phyloP scores from a whole-genome alignment of 225 moss, liverwort and hornwort species.

The Bryum argenteum region DNA sequence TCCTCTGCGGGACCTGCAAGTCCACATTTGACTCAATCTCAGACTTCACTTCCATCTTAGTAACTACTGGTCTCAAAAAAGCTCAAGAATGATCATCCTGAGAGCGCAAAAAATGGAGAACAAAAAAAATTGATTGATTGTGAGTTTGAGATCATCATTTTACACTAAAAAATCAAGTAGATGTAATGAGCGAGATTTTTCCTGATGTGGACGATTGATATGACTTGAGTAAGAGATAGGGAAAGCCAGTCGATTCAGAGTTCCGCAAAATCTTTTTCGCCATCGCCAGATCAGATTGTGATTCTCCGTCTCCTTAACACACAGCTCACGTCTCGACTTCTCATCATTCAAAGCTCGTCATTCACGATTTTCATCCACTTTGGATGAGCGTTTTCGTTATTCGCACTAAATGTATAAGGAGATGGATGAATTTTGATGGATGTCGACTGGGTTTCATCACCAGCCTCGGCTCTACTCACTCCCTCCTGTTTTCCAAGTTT shows the following conservation, averaged over 20 bases:
- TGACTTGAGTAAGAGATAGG: neutral
- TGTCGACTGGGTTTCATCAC: slow-evolving; percentile 5
- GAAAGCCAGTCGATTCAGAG: slow-evolving; percentile 1
- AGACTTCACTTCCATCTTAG: slow-evolving; percentile 10
- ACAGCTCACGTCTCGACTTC: too few relatives aligned
- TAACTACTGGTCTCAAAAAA: neutral
- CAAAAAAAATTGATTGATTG: neutral
- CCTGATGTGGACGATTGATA: neutral
- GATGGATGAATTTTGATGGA: neutral
- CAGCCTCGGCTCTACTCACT: neutral
- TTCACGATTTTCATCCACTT: too few relatives aligned
- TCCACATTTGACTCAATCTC: neutral
- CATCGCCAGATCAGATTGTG: too few relatives aligned
- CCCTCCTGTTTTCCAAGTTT: neutral
- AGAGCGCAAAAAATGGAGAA: neutral
- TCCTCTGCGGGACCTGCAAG: neutral
- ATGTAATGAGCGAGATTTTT: neutral
- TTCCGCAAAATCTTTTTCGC: neutral
- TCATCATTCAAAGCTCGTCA: too few relatives aligned
- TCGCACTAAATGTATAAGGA: too few relatives aligned
- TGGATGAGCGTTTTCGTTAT: too few relatives aligned
- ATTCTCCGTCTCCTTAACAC: too few relatives aligned
- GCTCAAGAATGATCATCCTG: neutral
- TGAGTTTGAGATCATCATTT: neutral
- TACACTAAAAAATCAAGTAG: neutral